Base-by-base conservation (phyloP, 352 stramenopile genomes). In the Salisapilia sapeloensis region DNA sequence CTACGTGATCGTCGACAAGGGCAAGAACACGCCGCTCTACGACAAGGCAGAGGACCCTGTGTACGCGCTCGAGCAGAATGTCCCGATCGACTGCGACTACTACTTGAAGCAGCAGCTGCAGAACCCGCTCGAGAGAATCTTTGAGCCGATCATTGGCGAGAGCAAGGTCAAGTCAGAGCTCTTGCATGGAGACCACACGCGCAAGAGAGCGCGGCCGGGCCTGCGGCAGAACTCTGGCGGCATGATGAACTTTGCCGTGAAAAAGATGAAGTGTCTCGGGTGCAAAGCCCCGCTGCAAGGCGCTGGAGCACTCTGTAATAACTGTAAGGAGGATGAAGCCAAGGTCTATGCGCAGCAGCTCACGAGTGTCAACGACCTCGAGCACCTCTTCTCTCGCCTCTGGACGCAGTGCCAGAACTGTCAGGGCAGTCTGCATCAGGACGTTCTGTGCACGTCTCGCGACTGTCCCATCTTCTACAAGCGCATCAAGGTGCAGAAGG, bases 401-500 rank as follows among this genome's bases (percentile, higher is more conserved):
- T 99, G 95, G 95, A 97, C 93, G 5, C 79, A 97, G 41, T 98
- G 93, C 41, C 96, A 99, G 65, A 81, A 95, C 50, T 99, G 96
- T 53, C 95, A 99, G 63, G 94, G 92, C 22, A 97, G 81, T 51
- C 58, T 98, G 32, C 92, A 98, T 55, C 93, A 97, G 52, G 71
- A 86, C 25, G 76, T 89, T 45, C 52, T 93, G n/a, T 99, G 94
- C 63, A 95, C 89, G 24, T 96, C 89, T 46, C 87, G 94, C 48
- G 96, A 98, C 46, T 99, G 96, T 39, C 89, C 90, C 20, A 97
- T 99, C 43, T 99, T 99, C 53, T 99, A 99, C 66, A 96, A 97
- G 49, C 85, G 96, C 37, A 98, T 98, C 55, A 99, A 99, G 69
- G 94, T 98, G 20, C 90, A 98, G 58, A 96, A 96, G 46, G 96